Percentiles rank a stretch among this genome's conserved stretches.
These are phyloP conservation scores for Fusarium secorum DNA, from an alignment of 2,329 filamentous ascomycete genomes.

Conservation along the genomic window DNA sequence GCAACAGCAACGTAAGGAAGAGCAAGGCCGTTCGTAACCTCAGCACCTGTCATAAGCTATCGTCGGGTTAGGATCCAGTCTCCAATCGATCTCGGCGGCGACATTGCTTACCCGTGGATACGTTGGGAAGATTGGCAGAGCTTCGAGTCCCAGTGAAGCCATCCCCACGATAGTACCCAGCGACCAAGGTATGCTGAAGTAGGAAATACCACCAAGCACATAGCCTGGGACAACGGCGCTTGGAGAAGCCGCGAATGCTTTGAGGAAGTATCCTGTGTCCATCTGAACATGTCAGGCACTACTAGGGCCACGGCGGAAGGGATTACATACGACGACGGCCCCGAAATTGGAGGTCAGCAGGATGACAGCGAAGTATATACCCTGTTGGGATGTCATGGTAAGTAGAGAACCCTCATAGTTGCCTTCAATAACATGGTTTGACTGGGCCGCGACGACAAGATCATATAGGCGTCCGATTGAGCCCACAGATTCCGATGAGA, in stretches of 20 bases:
- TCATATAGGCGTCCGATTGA: not conserved
- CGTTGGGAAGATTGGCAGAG: not conserved
- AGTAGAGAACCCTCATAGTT: not conserved
- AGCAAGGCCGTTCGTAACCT: not conserved
- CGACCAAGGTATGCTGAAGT: not conserved
- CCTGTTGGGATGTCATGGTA: not conserved
- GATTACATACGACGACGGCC: accelerated
- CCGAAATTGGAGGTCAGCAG: not conserved
- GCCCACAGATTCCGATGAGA: not conserved
- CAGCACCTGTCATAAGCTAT: not conserved
- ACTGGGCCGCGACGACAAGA: not conserved
- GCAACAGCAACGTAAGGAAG: not conserved
- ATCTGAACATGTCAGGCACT: not conserved
- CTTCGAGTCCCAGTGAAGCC: not conserved
- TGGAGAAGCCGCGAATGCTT: not conserved
- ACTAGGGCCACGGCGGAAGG: accelerated
- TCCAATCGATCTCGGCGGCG: too few species aligned
- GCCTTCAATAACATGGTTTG: not conserved
- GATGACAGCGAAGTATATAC: not conserved
- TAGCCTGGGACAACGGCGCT: not conserved
- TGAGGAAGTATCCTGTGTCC: not conserved
- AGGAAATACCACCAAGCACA: not conserved
- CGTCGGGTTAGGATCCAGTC: accelerated
- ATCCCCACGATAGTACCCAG: not conserved
- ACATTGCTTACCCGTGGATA: not conserved